Conservation (phyloP, 768 basidiomycete species). For the Dendrothele bispora region DNA sequence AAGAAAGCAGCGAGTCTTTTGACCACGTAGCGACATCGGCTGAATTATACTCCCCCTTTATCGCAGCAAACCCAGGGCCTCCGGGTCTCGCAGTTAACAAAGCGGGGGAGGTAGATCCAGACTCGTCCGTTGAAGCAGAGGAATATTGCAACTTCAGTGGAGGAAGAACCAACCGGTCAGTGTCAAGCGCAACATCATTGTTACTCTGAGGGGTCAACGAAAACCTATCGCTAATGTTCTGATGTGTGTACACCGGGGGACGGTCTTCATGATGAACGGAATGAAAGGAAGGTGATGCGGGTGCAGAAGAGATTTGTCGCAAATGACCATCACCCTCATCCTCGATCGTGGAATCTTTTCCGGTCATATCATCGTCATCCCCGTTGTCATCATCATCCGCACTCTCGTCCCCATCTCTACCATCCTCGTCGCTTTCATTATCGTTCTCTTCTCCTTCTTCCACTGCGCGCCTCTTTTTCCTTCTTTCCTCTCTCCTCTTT, state of each 20-base stretch:
- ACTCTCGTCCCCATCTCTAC: constrained; percentile 27
- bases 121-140: too few species aligned
- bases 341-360: constrained; percentile 1
- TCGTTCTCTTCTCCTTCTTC: constrained; percentile 33
- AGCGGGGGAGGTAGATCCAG: constrained; percentile 20
- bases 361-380: constrained; percentile 24
- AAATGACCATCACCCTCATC: not conserved
- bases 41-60: too few species aligned
- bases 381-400: constrained; percentile 20
- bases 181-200: constrained; percentile 12
- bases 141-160: too few species aligned
- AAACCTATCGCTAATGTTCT: constrained; percentile 2
- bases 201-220: constrained; percentile 17
- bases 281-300: constrained; percentile 3
- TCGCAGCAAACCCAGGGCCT: too few species aligned
- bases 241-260: constrained; percentile 11
- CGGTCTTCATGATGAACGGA: too few species aligned
- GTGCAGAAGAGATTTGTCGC: constrained; percentile 2
- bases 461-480: constrained; percentile 12
- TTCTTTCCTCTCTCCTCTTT: constrained; percentile 23
- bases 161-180: too few species aligned
- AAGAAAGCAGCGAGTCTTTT: constrained; percentile 13
- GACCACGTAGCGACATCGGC: not conserved
- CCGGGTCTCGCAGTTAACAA: constrained; percentile 10
- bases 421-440: constrained; percentile 16